Evolutionary conservation across 2,329 filamentous ascomycete species (phyloP), one percentile per base, ranked within the genome.

Genomic region (Tympanopsis confertula): DNA sequence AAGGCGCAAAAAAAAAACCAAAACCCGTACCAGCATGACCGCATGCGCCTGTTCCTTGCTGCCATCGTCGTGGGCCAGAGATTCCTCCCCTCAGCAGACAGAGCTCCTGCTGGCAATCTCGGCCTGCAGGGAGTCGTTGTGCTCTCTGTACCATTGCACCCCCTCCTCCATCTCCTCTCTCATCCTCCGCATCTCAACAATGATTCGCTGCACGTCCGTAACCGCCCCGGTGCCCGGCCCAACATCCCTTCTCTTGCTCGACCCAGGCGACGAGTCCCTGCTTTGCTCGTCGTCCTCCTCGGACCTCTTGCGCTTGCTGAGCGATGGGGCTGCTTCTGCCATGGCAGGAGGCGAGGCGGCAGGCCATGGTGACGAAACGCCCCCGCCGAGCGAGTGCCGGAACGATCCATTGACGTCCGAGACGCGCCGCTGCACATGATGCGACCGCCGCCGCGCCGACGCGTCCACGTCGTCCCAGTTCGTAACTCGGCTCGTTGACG

Each of bases 141-240:
- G 65, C 38, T 59, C 56, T 38, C 51, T 54, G 47, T 63, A 67
- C 66, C 66, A 70, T 15, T 56, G 53, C n/a, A 56, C 56, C 13
- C 58, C 63, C 43, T 67, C 57, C 42, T 68, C 62, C 51, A 70
- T 56, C 40, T 67, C 64, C 40, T 59, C 52, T 13, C 62, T 56
- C 44, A 64, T 53, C 37, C 55, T 54, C 26, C 55, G 55, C 29
- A 69, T 56, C 43, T 68, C 63, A 22, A 45, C 52, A 35, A 59
- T 52, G 40, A 62, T 43, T 26, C 52, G 58, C 40, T 61, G 55
- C 19, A 60, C 61, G 33, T 65, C 61, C 69, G 56, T 13, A 66
- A 57, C 20, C 58, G 55, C 40, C 55, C 45, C 15, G 45, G 38
- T 7, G 41, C 45, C 57, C 58, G 37, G 51, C 46, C 47, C 47